A percentile compares a stretch with the other conserved stretches of the same genome.
phyloP scores from a whole-genome alignment of 805 yeast genomes.

The Sungouiella thailandica region DNA sequence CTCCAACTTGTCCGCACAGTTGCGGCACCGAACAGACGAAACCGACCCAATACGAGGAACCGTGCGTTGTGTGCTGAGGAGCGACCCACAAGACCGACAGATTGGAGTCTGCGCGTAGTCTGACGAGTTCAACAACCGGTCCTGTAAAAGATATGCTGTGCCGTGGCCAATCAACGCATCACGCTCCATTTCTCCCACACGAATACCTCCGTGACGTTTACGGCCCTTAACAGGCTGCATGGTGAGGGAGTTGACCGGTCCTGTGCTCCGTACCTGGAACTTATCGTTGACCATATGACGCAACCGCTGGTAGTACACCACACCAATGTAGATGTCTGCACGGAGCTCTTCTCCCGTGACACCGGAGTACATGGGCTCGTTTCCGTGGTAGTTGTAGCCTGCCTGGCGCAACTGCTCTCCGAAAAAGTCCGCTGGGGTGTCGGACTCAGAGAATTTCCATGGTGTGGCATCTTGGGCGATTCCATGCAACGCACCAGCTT shows the following conservation, averaged over 20 bases:
- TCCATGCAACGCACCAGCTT: constrained; percentile 97
- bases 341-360: constrained; percentile 97
- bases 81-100: constrained; percentile 91
- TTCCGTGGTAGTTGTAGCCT: constrained; percentile 96
- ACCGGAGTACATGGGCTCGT: constrained; percentile 98
- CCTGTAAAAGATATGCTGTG: constrained; percentile 90
- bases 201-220: constrained; percentile 98
- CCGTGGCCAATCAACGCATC: constrained; percentile 99
- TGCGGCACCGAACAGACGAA: constrained; percentile 80
- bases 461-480: constrained; percentile 97
- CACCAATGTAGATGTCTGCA: constrained; percentile 94
- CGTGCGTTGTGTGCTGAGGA: constrained; percentile 81
- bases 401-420: constrained; percentile 86
- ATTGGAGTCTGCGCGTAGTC: constrained; percentile 90
- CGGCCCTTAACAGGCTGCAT: constrained; percentile 99
- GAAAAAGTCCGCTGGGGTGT: constrained; percentile 96
- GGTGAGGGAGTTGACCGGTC: constrained; percentile 93
- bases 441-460: constrained; percentile 85
- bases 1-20: constrained; percentile 76
- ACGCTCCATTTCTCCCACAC: constrained; percentile 99
- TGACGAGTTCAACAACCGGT: constrained; percentile 88
- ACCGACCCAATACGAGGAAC: constrained; percentile 87
- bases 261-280: constrained; percentile 98
- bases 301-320: constrained; percentile 95
- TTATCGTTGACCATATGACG: constrained; percentile 99